These are phyloP conservation scores for Buxus sempervirens DNA, from an alignment of 164 flowering plant genomes.

Conservation along the genomic window DNA sequence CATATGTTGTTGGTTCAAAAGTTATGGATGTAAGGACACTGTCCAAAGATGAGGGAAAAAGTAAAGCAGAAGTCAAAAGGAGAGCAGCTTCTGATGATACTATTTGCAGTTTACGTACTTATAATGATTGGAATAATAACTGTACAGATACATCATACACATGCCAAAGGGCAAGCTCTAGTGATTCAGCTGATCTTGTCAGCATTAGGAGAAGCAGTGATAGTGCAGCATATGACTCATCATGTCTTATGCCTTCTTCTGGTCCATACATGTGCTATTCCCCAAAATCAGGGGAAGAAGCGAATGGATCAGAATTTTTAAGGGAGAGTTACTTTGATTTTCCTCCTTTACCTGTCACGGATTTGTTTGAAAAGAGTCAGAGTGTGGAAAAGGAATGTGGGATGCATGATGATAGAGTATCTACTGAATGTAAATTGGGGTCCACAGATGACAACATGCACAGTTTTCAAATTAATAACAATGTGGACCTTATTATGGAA, in stretches of 20 bases:
- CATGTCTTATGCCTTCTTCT: conserved; percentile 33
- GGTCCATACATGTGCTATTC: conserved; percentile 29
- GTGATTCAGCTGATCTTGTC: conserved; percentile 50
- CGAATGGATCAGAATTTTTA: conserved; percentile 24
- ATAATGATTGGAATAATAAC: conserved; percentile 28
- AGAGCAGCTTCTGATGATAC: conserved; percentile 34
- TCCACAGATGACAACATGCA: conserved; percentile 55
- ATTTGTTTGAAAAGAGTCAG: conserved; percentile 53
- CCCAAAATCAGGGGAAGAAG: conserved; percentile 30
- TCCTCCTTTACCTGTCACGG: conserved; percentile 67
- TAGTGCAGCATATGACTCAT: conserved; percentile 43
- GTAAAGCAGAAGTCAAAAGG: conserved; percentile 35
- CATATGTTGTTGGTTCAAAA: conserved; percentile 81
- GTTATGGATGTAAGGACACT: conserved; percentile 78
- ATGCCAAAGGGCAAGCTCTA: conserved; percentile 43
- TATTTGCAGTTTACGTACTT: conserved; percentile 25
- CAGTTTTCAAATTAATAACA: conserved; percentile 66
- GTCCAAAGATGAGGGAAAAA: conserved; percentile 40
- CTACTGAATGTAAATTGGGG: conserved; percentile 28
- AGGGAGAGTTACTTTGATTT: conserved; percentile 50
- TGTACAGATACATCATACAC: conserved; percentile 36
- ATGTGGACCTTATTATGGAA: conserved; percentile 64
- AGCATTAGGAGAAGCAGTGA: conserved; percentile 53
- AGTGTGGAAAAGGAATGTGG: conserved; percentile 23
- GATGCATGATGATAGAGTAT: conserved; percentile 24